These are phyloP conservation scores for Sugiyamaella neomexicana DNA, from an alignment of 1,139 yeast genomes.

Conservation along the genomic window DNA sequence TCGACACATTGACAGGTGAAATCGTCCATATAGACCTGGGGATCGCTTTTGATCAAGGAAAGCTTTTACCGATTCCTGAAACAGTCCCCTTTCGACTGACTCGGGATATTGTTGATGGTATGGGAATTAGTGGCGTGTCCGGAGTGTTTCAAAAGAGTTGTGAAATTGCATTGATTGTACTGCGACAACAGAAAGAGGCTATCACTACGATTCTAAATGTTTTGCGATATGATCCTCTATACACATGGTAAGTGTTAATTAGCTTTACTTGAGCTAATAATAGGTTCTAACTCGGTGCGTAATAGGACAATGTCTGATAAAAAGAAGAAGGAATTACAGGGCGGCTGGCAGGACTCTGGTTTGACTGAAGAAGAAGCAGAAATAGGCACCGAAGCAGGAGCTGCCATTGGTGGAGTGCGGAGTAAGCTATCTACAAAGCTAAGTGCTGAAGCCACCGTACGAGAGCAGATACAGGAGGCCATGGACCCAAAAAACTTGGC, in stretches of 20 bases:
- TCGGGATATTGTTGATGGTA: slow-evolving; percentile 86
- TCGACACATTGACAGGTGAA: slow-evolving; percentile 81
- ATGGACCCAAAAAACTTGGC: slow-evolving; percentile 67
- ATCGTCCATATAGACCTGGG: slow-evolving; percentile 96
- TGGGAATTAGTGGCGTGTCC: slow-evolving; percentile 79
- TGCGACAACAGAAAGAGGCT: slow-evolving; percentile 65
- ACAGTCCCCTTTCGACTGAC: slow-evolving; percentile 91
- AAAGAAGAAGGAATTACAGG: slow-evolving; percentile 53
- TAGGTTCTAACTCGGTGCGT: slow-evolving; percentile 1
- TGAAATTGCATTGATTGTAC: slow-evolving; percentile 68
- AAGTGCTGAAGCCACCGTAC: slow-evolving; percentile 80
- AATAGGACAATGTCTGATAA: slow-evolving; percentile 38
- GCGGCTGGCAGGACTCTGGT: slow-evolving; percentile 36
- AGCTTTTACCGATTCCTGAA: slow-evolving; percentile 80
- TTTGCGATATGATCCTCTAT: slow-evolving; percentile 86
- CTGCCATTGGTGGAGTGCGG: slow-evolving; percentile 72
- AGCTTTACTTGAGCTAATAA: background rate
- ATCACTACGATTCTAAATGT: slow-evolving; percentile 84
- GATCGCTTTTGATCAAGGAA: slow-evolving; percentile 89
- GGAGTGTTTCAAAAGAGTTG: slow-evolving; percentile 75
- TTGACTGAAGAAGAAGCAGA: slow-evolving; percentile 9
- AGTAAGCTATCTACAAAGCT: slow-evolving; percentile 72
- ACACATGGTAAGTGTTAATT: slow-evolving; percentile 67
- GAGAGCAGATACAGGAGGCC: slow-evolving; percentile 80
- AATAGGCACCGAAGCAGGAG: slow-evolving; percentile 68